Evolutionary conservation across 2,329 filamentous ascomycete genomes (phyloP).

Genomic region (Lojkania enalia): DNA sequence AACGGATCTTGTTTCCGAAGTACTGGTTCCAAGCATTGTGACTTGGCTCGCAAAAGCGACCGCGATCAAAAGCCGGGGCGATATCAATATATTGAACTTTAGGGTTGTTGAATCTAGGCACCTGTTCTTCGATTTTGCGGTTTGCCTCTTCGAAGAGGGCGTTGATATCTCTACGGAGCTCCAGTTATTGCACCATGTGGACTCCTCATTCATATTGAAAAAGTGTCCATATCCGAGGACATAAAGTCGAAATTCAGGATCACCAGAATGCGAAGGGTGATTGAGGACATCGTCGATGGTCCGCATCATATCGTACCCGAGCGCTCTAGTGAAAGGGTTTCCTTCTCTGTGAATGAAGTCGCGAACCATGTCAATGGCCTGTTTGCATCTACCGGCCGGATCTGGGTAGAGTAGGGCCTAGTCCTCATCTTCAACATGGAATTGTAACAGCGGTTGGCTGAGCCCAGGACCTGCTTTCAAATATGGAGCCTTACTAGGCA

Average conservation of each 20-base stretch:
- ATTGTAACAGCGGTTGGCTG: no score
- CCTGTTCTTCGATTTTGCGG: background rate
- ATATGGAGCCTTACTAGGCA: no score
- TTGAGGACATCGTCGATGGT: background rate
- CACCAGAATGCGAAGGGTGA: background rate
- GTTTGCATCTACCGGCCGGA: background rate
- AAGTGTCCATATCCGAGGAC: slow-evolving; percentile 4
- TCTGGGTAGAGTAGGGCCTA: background rate
- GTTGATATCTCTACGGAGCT: slow-evolving; percentile 8
- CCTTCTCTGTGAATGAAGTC: slow-evolving; percentile 2
- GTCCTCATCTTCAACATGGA: slow-evolving; percentile 1
- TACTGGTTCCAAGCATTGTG: slow-evolving; percentile 7
- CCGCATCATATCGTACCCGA: background rate
- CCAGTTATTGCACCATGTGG: slow-evolving; percentile 5
- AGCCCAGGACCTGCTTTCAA: no score
- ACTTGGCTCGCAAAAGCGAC: slow-evolving; percentile 4
- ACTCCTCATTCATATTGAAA: slow-evolving; percentile 5
- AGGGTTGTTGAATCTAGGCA: background rate
- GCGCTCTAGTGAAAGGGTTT: background rate
- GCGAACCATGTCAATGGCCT: background rate
- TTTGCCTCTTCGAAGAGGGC: slow-evolving; percentile 1
- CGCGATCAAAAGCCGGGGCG: background rate
- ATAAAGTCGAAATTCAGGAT: slow-evolving; percentile 1
- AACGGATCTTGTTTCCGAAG: slow-evolving; percentile 6
- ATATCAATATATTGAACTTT: slow-evolving; percentile 3